Evolutionary conservation across 768 basidiomycete species (phyloP), one percentile per base, ranked within the genome.

Genomic region (Tylopilus sp.): DNA sequence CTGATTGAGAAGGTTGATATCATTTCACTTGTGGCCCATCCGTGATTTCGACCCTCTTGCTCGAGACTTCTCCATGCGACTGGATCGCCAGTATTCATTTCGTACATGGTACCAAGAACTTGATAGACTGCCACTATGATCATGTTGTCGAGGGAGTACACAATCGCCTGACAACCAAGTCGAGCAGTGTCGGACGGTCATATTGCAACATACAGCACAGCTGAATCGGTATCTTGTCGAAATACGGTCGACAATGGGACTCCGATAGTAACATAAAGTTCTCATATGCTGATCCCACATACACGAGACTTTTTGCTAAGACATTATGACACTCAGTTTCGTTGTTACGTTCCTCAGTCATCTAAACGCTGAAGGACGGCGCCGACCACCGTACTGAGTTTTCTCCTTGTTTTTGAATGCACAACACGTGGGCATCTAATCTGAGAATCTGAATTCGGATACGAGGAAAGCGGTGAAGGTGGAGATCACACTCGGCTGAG

Each of bases 401-500:
- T 21, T 4, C n/a, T 28, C 2, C 1, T 26, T 30, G 15, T 40
- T 11, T 25, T 41, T 54, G 51, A 40, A 61, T 13, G 25, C 51
- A 30, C 43, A 21, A 51, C 68, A 64, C 20, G 50, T 54, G 5
- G 66, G 67, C 40, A 62, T 57, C 62, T 67, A 30, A 33, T 25
- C 15, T n/a, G 25, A 26, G 4, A 26, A 8, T 26, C 4, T 26
- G 4, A 26, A 26, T 26, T 4, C 25, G 8, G 25, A 26, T 26
- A 35, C 12, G 4, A 6, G 3, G 1, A 17, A 15, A 18, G 36
- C 26, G 18, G n/a, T n/a, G n/a, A n/a, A 17, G 17, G 7, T 3
- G n/a, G 3, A 40, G 23, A 18, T 26, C 3, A 61, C 83, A 28
- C 52, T 87, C 85, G 23, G 81, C 78, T 57, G 73, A 70, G 47